Evolutionary conservation across 495 filamentous ascomycete genomes (phyloP).

Genomic region (Trichocladium antarcticum): DNA sequence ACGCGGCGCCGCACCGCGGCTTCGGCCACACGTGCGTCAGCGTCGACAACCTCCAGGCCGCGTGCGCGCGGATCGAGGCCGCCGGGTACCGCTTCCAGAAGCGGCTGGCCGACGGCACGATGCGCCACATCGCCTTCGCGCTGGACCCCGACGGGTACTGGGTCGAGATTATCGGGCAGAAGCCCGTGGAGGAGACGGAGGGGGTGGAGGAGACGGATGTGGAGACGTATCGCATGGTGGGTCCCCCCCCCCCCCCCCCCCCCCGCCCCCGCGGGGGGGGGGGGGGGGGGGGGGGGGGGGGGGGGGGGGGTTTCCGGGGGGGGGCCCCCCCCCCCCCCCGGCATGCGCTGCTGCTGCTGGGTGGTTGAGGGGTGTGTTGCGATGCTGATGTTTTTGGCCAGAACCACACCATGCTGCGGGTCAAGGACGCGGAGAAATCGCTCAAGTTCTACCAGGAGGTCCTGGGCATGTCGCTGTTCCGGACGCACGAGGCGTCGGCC

Average conservation of each 20-base stretch:
- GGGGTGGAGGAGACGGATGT: conserved; percentile 29
- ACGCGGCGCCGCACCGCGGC: conserved; percentile 71
- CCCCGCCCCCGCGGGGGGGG: conserved; percentile 13
- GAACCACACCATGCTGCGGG: conserved; percentile 90
- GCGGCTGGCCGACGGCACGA: conserved; percentile 76
- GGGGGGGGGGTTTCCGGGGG: no score
- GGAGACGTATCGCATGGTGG: conserved; percentile 35
- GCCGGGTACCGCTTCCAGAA: conserved; percentile 92
- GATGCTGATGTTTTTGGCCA: no score
- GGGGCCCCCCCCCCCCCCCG: no score
- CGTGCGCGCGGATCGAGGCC: conserved; percentile 78
- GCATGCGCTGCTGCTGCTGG: no score
- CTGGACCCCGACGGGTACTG: conserved; percentile 93
- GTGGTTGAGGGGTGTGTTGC: no score
- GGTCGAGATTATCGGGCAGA: conserved; percentile 57
- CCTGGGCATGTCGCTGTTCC: conserved; percentile 73
- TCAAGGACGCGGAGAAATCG: conserved; percentile 77
- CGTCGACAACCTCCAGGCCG: conserved; percentile 82
- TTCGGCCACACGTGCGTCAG: conserved; percentile 85
- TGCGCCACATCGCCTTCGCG: conserved; percentile 82
- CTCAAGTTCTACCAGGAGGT: conserved; percentile 85
- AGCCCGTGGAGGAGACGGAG: conserved; percentile 30
- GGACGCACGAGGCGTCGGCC: conserved; percentile 56
- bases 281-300: conserved; percentile 34
- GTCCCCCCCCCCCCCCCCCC: conserved; percentile 2